Base-by-base conservation (phyloP, 2,329 filamentous ascomycete genomes). In the Diaporthe caulivora region DNA sequence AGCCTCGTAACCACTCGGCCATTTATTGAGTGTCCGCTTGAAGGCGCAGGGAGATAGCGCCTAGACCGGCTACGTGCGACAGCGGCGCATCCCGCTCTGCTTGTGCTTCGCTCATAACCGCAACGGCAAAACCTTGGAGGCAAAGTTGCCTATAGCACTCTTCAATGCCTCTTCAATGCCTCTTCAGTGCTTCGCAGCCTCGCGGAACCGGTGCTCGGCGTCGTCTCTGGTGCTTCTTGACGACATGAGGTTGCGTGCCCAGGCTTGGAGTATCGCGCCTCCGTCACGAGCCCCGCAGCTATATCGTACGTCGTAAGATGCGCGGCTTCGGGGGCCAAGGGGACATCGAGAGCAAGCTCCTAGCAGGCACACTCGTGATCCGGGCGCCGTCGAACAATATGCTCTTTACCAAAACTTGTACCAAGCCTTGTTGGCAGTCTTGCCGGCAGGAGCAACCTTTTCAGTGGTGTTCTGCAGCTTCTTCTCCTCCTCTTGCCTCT, bases 371-470 rank as follows among this genome's bases (percentile, higher is more conserved):
- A 26, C n/a, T 49, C 21, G 24, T 18, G 29, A 21, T 8, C 11
- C 15, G 62, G 31, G 9, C 47, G n/a, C 31, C 21, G 62, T 53
- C 62, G 62, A 40, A 24, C 21, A 9, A 40, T 21, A n/a, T 26
- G 31, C 31, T 40, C 37, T 60, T 76, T 76, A 91, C 89, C 89
- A 91, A 74, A 90, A 84, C 80, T 84, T 88, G 80, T 89, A 91
- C 89, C 89, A 90, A 31, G 84, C 80, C 78, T 81, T 86, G 72
- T 79, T 78, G 15, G 57, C 64, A 10, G 77, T 75, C 55, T 71
- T 71, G 67, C 76, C 77, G 17, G 77, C 77, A 18, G 78, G 77
- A 67, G 81, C 81, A 57, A 80, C 79, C 47, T 82, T 79, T 74
- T 83, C 81, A 71, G 80, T 51, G 73, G 77, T 74, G 64, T 79